Conservation (phyloP, 805 yeast genomes). For the Wickerhamiella alocasiicola region DNA sequence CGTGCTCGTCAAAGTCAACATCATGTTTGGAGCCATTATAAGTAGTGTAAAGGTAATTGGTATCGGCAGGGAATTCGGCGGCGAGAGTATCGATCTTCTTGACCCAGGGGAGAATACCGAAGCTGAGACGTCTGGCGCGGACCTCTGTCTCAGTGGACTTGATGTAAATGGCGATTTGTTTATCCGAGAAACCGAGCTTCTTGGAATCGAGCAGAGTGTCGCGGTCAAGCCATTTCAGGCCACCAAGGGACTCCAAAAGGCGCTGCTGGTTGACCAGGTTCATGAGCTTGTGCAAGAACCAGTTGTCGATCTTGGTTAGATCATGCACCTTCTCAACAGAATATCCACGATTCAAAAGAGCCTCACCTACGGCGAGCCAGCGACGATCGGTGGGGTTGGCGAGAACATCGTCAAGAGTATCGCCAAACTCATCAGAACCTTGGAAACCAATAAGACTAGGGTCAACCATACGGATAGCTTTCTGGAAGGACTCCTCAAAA, state of each 20-base stretch:
- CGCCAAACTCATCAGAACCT: conserved; percentile 62
- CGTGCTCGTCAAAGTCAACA: conserved; percentile 74
- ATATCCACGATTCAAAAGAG: conserved; percentile 80
- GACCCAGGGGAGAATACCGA: conserved; percentile 80
- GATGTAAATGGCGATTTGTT: conserved; percentile 74
- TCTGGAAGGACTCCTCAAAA: conserved; percentile 94
- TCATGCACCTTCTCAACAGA: conserved; percentile 88
- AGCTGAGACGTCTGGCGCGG: conserved; percentile 66
- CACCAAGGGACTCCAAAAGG: conserved; percentile 26
- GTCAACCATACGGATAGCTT: conserved; percentile 85
- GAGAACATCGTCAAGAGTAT: conserved; percentile 78
- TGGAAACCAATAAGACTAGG: conserved; percentile 87
- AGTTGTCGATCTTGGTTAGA: conserved; percentile 80
- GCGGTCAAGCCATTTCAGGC: conserved; percentile 43
- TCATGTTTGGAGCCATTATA: conserved; percentile 84
- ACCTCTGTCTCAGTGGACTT: conserved; percentile 66
- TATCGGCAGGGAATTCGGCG: conserved; percentile 96
- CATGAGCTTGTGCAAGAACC: conserved; percentile 89
- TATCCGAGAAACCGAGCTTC: conserved; percentile 89
- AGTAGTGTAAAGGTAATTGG: conserved; percentile 91
- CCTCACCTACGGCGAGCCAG: conserved; percentile 96
- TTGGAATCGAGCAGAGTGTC: conserved; percentile 59
- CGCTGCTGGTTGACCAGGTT: conserved; percentile 79
- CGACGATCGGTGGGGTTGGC: conserved; percentile 95
- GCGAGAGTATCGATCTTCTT: conserved; percentile 96